Base-by-base conservation (phyloP, 2,329 filamentous ascomycete species). In the Diplocarpon mali region DNA sequence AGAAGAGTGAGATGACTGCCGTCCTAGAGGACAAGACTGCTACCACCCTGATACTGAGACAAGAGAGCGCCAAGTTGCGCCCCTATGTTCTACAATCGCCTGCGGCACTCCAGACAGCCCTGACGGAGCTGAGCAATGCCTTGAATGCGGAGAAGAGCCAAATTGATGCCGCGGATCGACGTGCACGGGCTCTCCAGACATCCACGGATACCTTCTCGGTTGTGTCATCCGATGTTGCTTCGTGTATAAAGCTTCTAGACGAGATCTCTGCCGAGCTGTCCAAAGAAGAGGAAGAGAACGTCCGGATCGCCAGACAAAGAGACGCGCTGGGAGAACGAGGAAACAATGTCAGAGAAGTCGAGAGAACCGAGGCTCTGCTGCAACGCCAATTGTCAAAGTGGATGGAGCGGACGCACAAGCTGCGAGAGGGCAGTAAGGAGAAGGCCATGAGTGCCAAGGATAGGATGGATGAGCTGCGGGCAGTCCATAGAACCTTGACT, bases 11-110 rank as follows among this genome's bases (percentile, higher is more conserved):
- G 53, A 72, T 94, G 48, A 87, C 88, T 44, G 72, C 75, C 7
- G 65, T 76, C 32, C 67, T 92, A 24, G 80, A 89, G 64, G 77
- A 85, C 52, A 84, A 80, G 62, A 83, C 80, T 11, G 77, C 81
- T 6, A 69, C 76, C 46, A 81, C 80, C 54, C 60, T 93, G 53
- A 75, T 78, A 40, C 72, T 85, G 37, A 79, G 84, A 60, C 84
- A 92, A 60, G 92, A 96, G 64, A 87, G 85, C 54, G 77, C 83
- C 45, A 96, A 95, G 65, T 68, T 98, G 48, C 78, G 85, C 44
- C 92, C 92, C 11, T 98, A 98, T 63, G 87, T 92, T 35, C 76
- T 90, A 46, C 87, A 96, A 62, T 93, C 85, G 57, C 87, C 90
- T 0, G 82, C 80, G 2, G 80, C 81, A 13, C 72, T 98, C 24